These are phyloP conservation scores for Candida arabinofermentans DNA, from an alignment of 805 yeast genomes.

Conservation along the genomic window DNA sequence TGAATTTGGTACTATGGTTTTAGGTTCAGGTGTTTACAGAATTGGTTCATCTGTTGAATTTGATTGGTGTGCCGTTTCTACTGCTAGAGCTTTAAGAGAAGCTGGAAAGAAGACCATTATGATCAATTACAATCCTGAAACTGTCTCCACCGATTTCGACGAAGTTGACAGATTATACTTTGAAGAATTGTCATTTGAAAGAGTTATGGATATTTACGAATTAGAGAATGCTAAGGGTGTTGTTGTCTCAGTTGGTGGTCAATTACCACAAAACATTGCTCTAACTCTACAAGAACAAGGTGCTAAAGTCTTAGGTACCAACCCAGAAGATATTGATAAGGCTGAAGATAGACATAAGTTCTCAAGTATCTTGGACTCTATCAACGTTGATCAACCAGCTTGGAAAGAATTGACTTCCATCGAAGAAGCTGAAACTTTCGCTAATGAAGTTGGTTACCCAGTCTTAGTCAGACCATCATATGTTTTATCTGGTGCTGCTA, in stretches of 20 bases:
- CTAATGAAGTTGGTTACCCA: slow-evolving; percentile 87
- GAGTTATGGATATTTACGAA: slow-evolving; percentile 93
- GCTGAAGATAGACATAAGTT: slow-evolving; percentile 98
- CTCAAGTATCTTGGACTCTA: slow-evolving; percentile 93
- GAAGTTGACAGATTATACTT: slow-evolving; percentile 96
- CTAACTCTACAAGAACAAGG: slow-evolving; percentile 87
- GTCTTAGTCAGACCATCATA: slow-evolving; percentile 97
- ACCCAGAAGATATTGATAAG: slow-evolving; percentile 97
- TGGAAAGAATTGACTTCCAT: slow-evolving; percentile 97
- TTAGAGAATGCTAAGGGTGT: slow-evolving; percentile 89
- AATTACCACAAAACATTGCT: slow-evolving; percentile 95
- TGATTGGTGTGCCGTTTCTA: slow-evolving; percentile 99
- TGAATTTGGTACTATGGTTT: slow-evolving; percentile 91
- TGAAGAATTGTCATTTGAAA: slow-evolving; percentile 90
- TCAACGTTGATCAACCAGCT: slow-evolving; percentile 98
- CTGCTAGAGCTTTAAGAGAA: slow-evolving; percentile 88
- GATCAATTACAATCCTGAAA: slow-evolving; percentile 98
- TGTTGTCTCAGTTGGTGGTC: slow-evolving; percentile 98
- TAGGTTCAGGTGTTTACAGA: slow-evolving; percentile 98
- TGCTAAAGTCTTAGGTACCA: slow-evolving; percentile 93
- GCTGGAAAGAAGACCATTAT: slow-evolving; percentile 86
- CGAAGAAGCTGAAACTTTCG: slow-evolving; percentile 89
- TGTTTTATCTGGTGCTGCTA: slow-evolving; percentile 97
- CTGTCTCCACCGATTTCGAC: slow-evolving; percentile 97
- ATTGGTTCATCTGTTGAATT: slow-evolving; percentile 98